phyloP scores from a whole-genome alignment of 2,329 filamentous ascomycete species.

The Sporothrix globosa region DNA sequence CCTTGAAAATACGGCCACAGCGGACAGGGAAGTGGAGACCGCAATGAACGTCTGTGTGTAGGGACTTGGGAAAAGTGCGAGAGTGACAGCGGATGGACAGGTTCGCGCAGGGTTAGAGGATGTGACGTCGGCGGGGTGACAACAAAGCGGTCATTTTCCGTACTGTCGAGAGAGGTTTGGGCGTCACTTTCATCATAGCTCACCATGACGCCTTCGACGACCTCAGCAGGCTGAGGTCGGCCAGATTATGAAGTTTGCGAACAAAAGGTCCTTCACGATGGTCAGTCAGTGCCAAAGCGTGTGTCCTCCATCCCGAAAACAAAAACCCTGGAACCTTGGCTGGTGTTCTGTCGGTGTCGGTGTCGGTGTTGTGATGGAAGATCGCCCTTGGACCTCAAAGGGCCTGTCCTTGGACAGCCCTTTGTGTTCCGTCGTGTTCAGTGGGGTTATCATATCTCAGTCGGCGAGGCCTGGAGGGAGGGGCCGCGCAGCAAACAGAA shows the following conservation, averaged over 20 bases:
- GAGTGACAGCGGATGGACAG: not conserved
- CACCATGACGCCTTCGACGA: not conserved
- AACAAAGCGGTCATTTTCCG: not conserved
- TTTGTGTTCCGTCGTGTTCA: constrained; percentile 4
- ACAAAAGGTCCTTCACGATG: constrained; percentile 6
- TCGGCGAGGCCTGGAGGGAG: not conserved
- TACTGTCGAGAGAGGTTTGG: not conserved
- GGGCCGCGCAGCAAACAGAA: not conserved
- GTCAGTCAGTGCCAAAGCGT: not conserved
- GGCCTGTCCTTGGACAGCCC: not conserved
- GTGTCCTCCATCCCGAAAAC: no score
- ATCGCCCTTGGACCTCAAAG: not conserved
- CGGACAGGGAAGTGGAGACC: not conserved
- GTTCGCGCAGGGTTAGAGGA: constrained; percentile 4
- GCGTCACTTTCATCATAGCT: no score
- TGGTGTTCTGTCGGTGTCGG: constrained; percentile 2
- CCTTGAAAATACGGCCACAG: not conserved
- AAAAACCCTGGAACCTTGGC: not conserved
- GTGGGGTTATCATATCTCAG: not conserved
- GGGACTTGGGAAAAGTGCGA: not conserved
- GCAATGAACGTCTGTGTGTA: no score
- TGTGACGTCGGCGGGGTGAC: constrained; percentile 25
- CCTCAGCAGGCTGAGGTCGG: not conserved
- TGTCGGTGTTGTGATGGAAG: not conserved
- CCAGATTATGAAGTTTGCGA: not conserved